Base-by-base conservation (phyloP, 257 asterid genomes). In the Solanum appendiculatum region DNA sequence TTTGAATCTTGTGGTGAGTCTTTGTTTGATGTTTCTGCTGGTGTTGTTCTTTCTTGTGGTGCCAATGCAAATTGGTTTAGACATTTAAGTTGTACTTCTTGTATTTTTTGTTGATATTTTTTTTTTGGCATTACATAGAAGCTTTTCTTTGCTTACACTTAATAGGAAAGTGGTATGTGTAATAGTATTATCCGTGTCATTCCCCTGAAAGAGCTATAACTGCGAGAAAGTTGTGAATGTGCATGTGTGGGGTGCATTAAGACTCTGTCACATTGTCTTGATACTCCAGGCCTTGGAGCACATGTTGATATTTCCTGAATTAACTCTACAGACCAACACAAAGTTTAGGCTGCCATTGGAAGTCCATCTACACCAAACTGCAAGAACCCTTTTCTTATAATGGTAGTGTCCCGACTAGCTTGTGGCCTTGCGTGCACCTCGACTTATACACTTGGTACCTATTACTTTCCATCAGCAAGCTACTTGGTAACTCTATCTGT, bases 1-100 rank as follows among this genome's bases (percentile, higher is more conserved):
- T 93, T 89, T 97, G 84, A 97, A 97, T 89, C 98, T 97, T 88
- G 91, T 96, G 99, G 99, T 97, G 94, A 96, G 68, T 72, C 48
- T 68, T 31, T 56, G 23, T 48, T 33, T 5, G 46, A 14, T 72
- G 54, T 44, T 85, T 68, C 29, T 85, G 10, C 31, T 40, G 77
- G 58, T 40, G 27, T 15, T 58, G 7, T 42, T 23, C 5, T 31
- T 85, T 66, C 33, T 68, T 85, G 18, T 54, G 56, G 87, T 21
- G 68, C 14, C 23, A 75, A 12, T 39, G 56, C 83, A 14, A 75
- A 75, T 39, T 23, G 34, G 6, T 75, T n/a, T 77, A 42, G 58
- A 69, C 73, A 39, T 46, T 85, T 68, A 69, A 27, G 29, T 44
- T 46, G 29, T 85, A 33, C 0, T n/a, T 31, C 14, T n/a, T 27